A percentile compares a stretch with the other conserved stretches of the same genome.
Conservation (phyloP, 1,284 basidiomycete species). For the Stygiomarasmius scandens region DNA sequence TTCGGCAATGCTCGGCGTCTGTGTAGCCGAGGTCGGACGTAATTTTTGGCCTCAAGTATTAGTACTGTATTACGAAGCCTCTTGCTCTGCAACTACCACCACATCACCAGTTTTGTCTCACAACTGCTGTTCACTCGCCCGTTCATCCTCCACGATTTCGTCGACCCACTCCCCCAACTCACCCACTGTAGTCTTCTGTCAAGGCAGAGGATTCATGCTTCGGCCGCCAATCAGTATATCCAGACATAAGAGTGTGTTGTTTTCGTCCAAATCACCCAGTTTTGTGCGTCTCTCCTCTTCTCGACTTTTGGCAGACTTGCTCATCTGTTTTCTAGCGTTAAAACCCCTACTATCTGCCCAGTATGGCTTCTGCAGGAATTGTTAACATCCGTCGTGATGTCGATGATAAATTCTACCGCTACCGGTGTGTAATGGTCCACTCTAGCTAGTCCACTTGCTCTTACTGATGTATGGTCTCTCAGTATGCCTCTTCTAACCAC, state of each 20-base stretch:
- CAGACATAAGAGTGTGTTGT: constrained; percentile 59
- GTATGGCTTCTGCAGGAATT: constrained; percentile 81
- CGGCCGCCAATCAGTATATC: constrained; percentile 76
- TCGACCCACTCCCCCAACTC: constrained; percentile 39
- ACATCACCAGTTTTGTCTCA: constrained; percentile 3
- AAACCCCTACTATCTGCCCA: constrained; percentile 52
- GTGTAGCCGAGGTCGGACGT: background rate
- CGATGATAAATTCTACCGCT: constrained; percentile 91
- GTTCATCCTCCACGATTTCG: constrained; percentile 48
- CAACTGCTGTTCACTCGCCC: background rate
- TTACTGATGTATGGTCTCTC: constrained; percentile 16
- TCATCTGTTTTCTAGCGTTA: constrained; percentile 51
- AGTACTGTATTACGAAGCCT: background rate
- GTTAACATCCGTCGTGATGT: constrained; percentile 99
- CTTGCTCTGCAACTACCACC: constrained; percentile 18
- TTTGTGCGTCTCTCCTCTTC: constrained; percentile 45
- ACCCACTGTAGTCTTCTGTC: constrained; percentile 62
- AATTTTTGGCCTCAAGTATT: background rate
- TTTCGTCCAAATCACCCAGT: constrained; percentile 58
- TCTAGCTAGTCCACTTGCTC: constrained; percentile 2
- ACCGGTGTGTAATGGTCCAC: constrained; percentile 57
- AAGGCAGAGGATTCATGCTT: constrained; percentile 86
- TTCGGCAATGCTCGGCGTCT: background rate
- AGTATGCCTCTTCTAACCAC: constrained; percentile 95
- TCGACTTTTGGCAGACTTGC: background rate